Evolutionary conservation across 2,329 filamentous ascomycete species (phyloP), one percentile per base, ranked within the genome.

Genomic region (Sporothrix euskadiensis): DNA sequence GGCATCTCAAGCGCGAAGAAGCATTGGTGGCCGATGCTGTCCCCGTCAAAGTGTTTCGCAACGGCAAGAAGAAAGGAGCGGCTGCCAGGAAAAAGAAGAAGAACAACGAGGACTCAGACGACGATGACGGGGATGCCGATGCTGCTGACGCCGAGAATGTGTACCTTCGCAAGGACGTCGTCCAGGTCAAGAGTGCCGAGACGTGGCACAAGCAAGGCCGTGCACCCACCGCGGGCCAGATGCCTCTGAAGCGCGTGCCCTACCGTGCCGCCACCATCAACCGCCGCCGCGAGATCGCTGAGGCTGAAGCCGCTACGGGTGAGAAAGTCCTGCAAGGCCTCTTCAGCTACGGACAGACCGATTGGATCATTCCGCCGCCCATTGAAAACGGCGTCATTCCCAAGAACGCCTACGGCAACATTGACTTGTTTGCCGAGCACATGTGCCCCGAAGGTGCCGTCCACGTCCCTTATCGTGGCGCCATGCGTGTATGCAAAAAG

Each of bases 121-220:
- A 61, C 0, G 54, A 71, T 8, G 56, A 49, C n/a, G 68, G 47
- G 4, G 73, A 30, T 12, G 52, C 14, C 22, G 70, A 59, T 2
- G 19, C 22, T 6, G 54, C 26, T 12, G 47, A 30, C 14, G 49
- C 16, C 7, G 94, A 97, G 80, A 90, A 93, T 0, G 94, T 98
- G 0, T 98, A 90, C 79, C 87, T 87, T 0, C 90, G 95, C 47
- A 87, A 88, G 71, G 94, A 98, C 76, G 89, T 98, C 0, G 89
- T 94, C 2, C 86, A 88, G 54, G 97, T 97, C 80, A 94, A 97
- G 81, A 97, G 93, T 39, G 92, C 92, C 1, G 96, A 99, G 80
- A 97, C 93, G 1, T 99, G 96, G 96, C 96, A 98, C 80, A 98
- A 98, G 80, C 95, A 98, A 84, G 96, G 96, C 0, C 89, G 95